phyloP scores from a whole-genome alignment of 2,329 filamentous ascomycete genomes.

The Diaporthe citrichinensis region DNA sequence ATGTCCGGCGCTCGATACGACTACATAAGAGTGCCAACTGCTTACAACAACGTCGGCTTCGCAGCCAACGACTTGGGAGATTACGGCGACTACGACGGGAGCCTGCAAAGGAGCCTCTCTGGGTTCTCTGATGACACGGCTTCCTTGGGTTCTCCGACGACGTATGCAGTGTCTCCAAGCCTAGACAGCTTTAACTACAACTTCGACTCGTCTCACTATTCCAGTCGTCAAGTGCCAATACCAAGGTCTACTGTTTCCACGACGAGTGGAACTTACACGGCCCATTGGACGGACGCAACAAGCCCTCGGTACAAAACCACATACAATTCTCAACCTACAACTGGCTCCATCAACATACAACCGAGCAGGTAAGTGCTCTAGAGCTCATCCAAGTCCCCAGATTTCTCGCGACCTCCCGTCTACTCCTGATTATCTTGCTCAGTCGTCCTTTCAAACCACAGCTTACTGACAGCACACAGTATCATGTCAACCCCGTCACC shows the following conservation, averaged over 20 bases:
- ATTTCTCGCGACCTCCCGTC: too few relatives aligned
- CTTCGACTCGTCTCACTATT: constrained; percentile 7
- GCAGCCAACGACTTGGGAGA: constrained; percentile 29
- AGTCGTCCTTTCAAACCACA: neutral
- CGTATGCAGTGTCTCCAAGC: constrained; percentile 18
- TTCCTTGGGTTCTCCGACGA: constrained; percentile 13
- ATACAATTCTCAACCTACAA: neutral
- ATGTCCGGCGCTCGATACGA: constrained; percentile 33
- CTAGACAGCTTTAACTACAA: constrained; percentile 11
- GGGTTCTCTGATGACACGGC: constrained; percentile 17
- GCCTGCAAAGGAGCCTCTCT: constrained; percentile 36
- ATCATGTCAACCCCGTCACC: neutral
- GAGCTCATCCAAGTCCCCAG: too few relatives aligned
- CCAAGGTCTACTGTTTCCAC: neutral
- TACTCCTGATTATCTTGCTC: too few relatives aligned
- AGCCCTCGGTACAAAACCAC: neutral
- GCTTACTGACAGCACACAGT: constrained; percentile 14
- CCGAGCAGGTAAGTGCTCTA: constrained; percentile 7
- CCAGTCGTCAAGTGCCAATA: neutral
- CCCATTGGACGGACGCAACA: constrained; percentile 4
- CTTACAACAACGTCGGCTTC: constrained; percentile 18
- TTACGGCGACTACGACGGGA: constrained; percentile 26
- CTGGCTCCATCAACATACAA: constrained; percentile 9
- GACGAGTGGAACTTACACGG: neutral
- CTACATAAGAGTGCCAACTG: constrained; percentile 34